These are phyloP conservation scores for Sclerotinia trifoliorum DNA, from an alignment of 2,329 filamentous ascomycete genomes.

Conservation along the genomic window DNA sequence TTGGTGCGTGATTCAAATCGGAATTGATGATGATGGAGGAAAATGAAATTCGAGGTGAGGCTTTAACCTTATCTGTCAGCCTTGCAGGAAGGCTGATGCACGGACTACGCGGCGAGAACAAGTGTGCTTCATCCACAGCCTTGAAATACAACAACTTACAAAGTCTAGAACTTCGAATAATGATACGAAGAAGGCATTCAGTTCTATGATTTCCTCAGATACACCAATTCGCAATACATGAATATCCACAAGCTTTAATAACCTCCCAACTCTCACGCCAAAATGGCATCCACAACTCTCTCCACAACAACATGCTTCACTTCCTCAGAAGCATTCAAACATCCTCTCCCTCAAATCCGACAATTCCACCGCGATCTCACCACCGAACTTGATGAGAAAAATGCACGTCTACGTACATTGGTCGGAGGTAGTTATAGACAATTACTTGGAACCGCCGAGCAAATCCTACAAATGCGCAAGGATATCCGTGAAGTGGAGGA, in stretches of 20 bases:
- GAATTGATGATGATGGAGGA: background rate
- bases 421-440: conserved; percentile 76
- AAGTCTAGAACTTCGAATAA: conserved; percentile 3
- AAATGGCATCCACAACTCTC: conserved; percentile 40
- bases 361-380: conserved; percentile 61
- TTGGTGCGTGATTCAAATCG: background rate
- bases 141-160: background rate
- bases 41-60: background rate
- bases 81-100: conserved; percentile 15
- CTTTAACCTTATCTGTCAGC: background rate
- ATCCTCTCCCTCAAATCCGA: conserved; percentile 63
- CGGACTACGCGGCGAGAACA: conserved; percentile 7
- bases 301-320: conserved; percentile 54
- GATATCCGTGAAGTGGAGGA: conserved; percentile 74
- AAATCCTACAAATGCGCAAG: conserved; percentile 84
- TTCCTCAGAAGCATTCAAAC: conserved; percentile 40
- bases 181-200: background rate
- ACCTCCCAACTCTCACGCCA: background rate
- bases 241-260: background rate
- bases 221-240: background rate
- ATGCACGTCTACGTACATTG: conserved; percentile 59
- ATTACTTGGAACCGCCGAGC: conserved; percentile 85
- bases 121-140: conserved; percentile 6
- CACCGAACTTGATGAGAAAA: conserved; percentile 60
- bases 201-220: background rate